Evolutionary conservation across 2,329 filamentous ascomycete genomes (phyloP).

Genomic region (Nemania sp.): DNA sequence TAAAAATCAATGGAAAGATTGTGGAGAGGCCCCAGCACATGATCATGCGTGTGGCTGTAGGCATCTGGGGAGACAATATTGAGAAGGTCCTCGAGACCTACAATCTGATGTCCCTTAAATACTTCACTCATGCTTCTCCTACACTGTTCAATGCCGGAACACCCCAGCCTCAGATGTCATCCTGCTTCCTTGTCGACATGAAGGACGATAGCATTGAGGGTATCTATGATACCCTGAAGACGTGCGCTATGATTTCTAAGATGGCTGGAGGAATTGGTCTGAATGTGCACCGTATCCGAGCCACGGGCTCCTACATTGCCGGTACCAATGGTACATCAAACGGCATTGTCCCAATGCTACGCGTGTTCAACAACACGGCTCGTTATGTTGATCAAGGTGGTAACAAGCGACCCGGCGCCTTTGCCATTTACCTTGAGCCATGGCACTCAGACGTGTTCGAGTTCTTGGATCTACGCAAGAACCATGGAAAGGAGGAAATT

Average conservation of each 20-base stretch:
- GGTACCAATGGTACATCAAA: conserved; percentile 99
- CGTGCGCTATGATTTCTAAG: conserved; percentile 99
- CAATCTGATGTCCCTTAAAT: conserved; percentile 98
- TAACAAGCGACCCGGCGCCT: conserved; percentile 98
- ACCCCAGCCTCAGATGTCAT: conserved; percentile 92
- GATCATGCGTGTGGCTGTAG: conserved; percentile 99
- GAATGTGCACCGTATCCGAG: conserved; percentile 95
- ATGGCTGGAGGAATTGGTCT: conserved; percentile 98
- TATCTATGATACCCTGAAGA: conserved; percentile 99
- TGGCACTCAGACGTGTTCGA: conserved; percentile 99
- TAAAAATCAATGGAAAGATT: conserved; percentile 95
- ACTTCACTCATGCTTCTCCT: conserved; percentile 97
- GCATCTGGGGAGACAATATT: conserved; percentile 94
- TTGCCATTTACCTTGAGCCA: conserved; percentile 98
- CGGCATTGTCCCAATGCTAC: conserved; percentile 96
- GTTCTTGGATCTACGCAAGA: conserved; percentile 98
- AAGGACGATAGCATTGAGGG: conserved; percentile 99
- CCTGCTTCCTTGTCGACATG: conserved; percentile 99
- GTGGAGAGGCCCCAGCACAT: conserved; percentile 98
- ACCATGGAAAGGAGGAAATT: conserved; percentile 98
- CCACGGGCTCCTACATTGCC: conserved; percentile 97
- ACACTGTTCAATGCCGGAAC: conserved; percentile 99
- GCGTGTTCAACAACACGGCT: conserved; percentile 99
- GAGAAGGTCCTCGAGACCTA: conserved; percentile 97
- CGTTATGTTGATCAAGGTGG: conserved; percentile 99